Evolutionary conservation across 345 rosid species (phyloP), one percentile per base, ranked within the genome.

Genomic region (Ailanthus altissimus): DNA sequence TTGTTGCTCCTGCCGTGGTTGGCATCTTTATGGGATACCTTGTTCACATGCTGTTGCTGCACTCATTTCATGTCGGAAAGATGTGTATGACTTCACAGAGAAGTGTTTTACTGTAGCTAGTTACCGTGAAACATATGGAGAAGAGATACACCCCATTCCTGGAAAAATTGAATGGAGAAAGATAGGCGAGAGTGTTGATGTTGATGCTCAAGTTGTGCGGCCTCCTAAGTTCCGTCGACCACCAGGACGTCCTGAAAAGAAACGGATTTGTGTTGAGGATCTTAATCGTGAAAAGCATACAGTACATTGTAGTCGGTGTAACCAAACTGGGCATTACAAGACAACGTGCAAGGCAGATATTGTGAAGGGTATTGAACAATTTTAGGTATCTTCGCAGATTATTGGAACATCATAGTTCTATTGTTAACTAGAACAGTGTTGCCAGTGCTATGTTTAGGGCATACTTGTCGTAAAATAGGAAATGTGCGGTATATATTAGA

Each of bases 31-130:
- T 11, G 91, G 91, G 15, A 87, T 83, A 71, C 91, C 93, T 58
- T 89, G 93, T 79, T 83, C 93, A 3, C 93, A 88, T 81, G 89
- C 88, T 20, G 88, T 73, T 54, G 93, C 93, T 14, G 90, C 89
- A 32, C 77, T 87, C 13, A 59, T 82, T 63, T 87, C 87, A 5
- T 86, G 86, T 67, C 75, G 72, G 28, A 83, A 86, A 74, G 86
- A 86, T 72, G 84, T 82, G 5, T 82, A 86, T 69, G 75, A 82
- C 67, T 84, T 80, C 60, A 49, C 86, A 25, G 88, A 86, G 69
- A 83, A 83, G 67, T 89, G 87, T 67, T 86, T 87, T 68, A 88
- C 89, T 12, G 86, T 80, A n/a, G 81, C 85, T 57, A 82, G 82
- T 77, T 89, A 84, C 79, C 75, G 59, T 0, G 79, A 89, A 72